These are phyloP conservation scores for Comarum palustre DNA, from an alignment of 306 rosid genomes.

Conservation along the genomic window DNA sequence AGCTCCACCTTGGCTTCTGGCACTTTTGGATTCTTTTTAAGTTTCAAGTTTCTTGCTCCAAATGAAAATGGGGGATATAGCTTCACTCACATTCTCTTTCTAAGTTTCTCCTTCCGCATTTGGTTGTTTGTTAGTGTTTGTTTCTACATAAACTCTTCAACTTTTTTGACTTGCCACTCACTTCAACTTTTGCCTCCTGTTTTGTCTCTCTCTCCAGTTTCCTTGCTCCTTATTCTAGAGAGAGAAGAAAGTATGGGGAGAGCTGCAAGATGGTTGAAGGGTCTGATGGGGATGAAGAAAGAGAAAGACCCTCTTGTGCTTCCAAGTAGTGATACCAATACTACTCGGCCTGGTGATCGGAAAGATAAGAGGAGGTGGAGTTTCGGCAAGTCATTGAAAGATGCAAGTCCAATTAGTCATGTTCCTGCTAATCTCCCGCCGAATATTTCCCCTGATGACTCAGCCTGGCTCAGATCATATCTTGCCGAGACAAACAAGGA, in stretches of 20 bases:
- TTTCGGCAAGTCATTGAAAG: slow-evolving; percentile 65
- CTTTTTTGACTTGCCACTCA: slow-evolving; percentile 10
- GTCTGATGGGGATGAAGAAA: slow-evolving; percentile 80
- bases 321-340: slow-evolving; percentile 21
- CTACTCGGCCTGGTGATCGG: slow-evolving; percentile 25
- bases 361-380: slow-evolving; percentile 86
- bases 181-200: not conserved
- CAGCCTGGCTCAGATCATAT: slow-evolving; percentile 69
- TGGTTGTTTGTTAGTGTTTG: slow-evolving; percentile 24
- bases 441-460: slow-evolving; percentile 11
- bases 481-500: slow-evolving; percentile 58
- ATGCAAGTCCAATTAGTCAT: slow-evolving; percentile 22
- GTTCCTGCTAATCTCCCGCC: slow-evolving; percentile 6
- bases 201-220: slow-evolving; percentile 14
- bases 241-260: slow-evolving; percentile 33
- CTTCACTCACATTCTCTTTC: slow-evolving; percentile 2
- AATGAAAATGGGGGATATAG: slow-evolving; percentile 16
- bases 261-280: slow-evolving; percentile 81
- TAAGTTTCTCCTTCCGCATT: not conserved
- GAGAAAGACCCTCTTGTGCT: slow-evolving; percentile 46
- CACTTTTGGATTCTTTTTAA: not conserved
- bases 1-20: slow-evolving; percentile 28
- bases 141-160: slow-evolving; percentile 20
- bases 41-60: slow-evolving; percentile 26
- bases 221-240: slow-evolving; percentile 21